phyloP scores from a whole-genome alignment of 108 stramenopile genomes.

The Cyclotella atomus region DNA sequence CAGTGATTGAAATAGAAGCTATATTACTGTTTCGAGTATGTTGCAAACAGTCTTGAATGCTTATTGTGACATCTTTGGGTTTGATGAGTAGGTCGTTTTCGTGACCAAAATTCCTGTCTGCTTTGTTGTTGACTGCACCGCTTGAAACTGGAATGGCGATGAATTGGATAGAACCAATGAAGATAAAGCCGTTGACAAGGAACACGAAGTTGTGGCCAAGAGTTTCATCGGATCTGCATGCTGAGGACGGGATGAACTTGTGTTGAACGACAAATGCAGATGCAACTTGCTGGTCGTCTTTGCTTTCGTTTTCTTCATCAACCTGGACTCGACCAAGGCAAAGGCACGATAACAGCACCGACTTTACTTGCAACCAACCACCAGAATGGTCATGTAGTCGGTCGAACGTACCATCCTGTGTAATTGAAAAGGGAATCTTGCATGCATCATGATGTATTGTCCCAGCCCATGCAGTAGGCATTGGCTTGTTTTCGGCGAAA shows the following conservation, averaged over 20 bases:
- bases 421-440: constrained; percentile 27
- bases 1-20: constrained; percentile 12
- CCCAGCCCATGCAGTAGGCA: background rate
- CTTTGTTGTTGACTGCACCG: background rate
- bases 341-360: constrained; percentile 57
- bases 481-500: background rate
- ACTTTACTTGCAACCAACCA: constrained; percentile 45
- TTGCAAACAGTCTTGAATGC: constrained; percentile 40
- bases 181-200: constrained; percentile 29
- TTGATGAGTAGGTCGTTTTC: background rate
- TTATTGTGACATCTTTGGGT: constrained; percentile 6
- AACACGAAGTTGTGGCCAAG: constrained; percentile 41
- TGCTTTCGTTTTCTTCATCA: background rate
- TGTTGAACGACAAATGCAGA: background rate
- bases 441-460: constrained; percentile 8
- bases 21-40: constrained; percentile 6
- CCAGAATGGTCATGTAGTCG: constrained; percentile 11
- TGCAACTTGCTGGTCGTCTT: background rate
- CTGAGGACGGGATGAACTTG: constrained; percentile 22
- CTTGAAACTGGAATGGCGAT: constrained; percentile 17
- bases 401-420: background rate
- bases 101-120: background rate
- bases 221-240: background rate
- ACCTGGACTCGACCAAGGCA: constrained; percentile 47
- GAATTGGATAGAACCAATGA: constrained; percentile 42